Evolutionary conservation across 2,329 filamentous ascomycete species (phyloP).

Genomic region (Colletotrichum sp.): DNA sequence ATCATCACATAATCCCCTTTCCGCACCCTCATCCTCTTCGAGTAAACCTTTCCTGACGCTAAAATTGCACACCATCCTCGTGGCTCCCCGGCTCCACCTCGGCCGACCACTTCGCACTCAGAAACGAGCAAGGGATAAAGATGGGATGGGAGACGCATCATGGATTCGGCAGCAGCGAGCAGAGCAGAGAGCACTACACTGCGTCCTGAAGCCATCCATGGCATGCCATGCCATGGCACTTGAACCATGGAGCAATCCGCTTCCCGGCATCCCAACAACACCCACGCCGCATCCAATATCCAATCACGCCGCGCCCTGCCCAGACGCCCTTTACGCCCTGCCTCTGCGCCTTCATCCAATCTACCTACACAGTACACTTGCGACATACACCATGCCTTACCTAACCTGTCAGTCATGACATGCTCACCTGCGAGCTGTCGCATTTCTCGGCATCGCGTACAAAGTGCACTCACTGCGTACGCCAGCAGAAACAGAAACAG

Average conservation of each 20-base stretch:
- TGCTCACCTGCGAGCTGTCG: background rate
- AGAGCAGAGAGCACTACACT: background rate
- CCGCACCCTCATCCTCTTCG: background rate
- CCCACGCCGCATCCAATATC: background rate
- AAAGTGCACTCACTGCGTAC: background rate
- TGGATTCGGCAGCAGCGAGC: background rate
- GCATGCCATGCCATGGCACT: background rate
- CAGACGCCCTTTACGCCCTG: background rate
- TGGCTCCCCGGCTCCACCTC: background rate
- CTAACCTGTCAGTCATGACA: background rate
- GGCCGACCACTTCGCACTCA: background rate
- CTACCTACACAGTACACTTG: background rate
- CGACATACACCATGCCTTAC: background rate
- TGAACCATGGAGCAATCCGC: background rate
- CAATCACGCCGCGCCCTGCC: background rate
- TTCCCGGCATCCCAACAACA: background rate
- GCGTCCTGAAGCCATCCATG: background rate
- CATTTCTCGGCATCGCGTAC: background rate
- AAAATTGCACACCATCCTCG: background rate
- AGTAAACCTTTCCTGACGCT: background rate
- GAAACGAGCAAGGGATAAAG: background rate
- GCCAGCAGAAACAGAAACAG: background rate
- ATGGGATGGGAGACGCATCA: background rate
- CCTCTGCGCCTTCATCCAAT: background rate
- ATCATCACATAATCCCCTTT: background rate